A percentile compares a stretch with the other conserved stretches of the same genome.
Conservation (phyloP, 2,329 filamentous ascomycete genomes). For the Aphanocladium album region DNA sequence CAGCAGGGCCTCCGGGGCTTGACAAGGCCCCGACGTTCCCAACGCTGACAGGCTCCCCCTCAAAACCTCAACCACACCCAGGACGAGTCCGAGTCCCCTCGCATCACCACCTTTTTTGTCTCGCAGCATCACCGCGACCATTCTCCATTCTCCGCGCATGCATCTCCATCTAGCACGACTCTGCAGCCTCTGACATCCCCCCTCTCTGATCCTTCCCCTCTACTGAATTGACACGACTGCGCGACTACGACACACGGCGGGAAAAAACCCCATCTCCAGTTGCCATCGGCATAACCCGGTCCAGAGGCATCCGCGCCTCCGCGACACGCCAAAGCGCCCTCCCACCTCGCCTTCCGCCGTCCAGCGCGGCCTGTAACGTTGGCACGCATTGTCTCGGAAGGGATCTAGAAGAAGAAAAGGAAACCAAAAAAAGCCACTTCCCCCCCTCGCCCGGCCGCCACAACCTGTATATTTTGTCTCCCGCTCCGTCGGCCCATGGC, state of each 20-base stretch:
- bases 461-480: neutral
- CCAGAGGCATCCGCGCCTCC: constrained; percentile 12
- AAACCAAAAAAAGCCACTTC: neutral
- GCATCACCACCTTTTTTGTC: neutral
- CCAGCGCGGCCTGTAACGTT: neutral
- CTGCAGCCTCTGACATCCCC: neutral
- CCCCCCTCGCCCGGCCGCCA: neutral
- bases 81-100: neutral
- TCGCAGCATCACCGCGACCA: neutral
- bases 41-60: constrained; percentile 7
- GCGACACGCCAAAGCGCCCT: constrained; percentile 4
- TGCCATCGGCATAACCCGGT: constrained; percentile 7
- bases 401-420: neutral
- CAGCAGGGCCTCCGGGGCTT: neutral
- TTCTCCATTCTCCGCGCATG: neutral
- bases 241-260: neutral
- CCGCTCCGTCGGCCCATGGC: constrained; percentile 43
- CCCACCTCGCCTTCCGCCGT: neutral
- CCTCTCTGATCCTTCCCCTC: neutral
- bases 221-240: constrained; percentile 6
- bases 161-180: neutral
- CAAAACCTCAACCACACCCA: constrained; percentile 11
- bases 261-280: neutral
- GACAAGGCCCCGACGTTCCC: neutral
- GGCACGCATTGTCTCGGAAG: neutral